A percentile compares a stretch with the other conserved stretches of the same genome.
Conservation (phyloP, 805 yeast species). For the Metschnikowia corniflorae region DNA sequence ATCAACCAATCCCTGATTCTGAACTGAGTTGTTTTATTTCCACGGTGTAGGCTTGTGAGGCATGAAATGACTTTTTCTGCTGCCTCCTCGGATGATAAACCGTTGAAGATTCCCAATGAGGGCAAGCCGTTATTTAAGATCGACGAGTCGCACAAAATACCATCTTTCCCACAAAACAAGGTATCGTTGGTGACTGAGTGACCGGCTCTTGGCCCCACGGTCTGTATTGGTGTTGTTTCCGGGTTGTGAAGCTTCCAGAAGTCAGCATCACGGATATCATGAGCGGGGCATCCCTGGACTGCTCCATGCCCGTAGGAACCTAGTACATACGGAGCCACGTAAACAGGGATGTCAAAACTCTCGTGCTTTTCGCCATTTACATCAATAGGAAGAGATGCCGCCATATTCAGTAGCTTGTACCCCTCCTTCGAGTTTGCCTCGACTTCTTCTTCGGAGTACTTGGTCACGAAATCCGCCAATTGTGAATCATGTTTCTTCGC, state of each 20-base stretch:
- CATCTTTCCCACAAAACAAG: conserved; percentile 51
- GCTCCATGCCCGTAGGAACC: conserved; percentile 86
- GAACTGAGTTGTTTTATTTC: conserved; percentile 49
- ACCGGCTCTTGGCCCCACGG: conserved; percentile 43
- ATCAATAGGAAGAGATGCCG: conserved; percentile 59
- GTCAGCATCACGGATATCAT: conserved; percentile 76
- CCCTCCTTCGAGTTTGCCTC: conserved; percentile 48
- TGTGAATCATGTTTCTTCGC: conserved; percentile 35
- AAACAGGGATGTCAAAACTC: conserved; percentile 57
- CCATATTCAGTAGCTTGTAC: conserved; percentile 41
- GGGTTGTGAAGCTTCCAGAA: conserved; percentile 74
- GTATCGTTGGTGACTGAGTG: conserved; percentile 12
- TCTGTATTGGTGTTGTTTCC: conserved; percentile 32
- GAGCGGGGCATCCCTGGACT: conserved; percentile 98
- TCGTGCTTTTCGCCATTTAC: conserved; percentile 19
- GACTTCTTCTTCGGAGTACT: conserved; percentile 42
- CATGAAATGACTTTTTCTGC: conserved; percentile 40
- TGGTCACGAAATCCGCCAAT: conserved; percentile 47
- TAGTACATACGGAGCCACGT: conserved; percentile 87
- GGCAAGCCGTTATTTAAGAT: conserved; percentile 25
- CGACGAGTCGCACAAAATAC: conserved; percentile 31
- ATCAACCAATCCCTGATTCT: conserved; percentile 91
- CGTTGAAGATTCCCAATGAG: conserved; percentile 41
- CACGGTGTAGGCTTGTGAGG: conserved; percentile 41
- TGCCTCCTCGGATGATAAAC: conserved; percentile 51